Evolutionary conservation across 805 yeast species (phyloP), one percentile per base, ranked within the genome.

Genomic region (Blastobotrys americana): DNA sequence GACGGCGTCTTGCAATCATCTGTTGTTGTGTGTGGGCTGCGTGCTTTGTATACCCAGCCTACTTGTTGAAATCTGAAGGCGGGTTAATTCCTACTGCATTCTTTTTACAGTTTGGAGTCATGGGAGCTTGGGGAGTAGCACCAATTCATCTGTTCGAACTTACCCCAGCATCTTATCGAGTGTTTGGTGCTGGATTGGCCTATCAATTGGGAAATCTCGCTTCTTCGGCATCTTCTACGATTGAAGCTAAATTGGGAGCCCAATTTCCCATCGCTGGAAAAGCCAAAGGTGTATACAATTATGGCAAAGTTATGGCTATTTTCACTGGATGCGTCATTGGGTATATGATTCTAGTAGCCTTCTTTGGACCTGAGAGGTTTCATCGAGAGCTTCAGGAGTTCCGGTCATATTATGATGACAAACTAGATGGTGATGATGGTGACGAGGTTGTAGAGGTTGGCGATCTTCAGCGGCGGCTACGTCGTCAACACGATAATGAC

Each of bases 151-250:
- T 82, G 37, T 67, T 77, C 28, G 88, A 82, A 61, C 67, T 82
- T 38, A 72, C 83, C n/a, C 81, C 79, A 44, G 77, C 82, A n/a
- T 74, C 75, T 28, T 74, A 75, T 57, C 68, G 84, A 55, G 70
- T 84, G 1, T 68, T 80, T 47, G 69, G 78, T 34, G 72, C 74
- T 44, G 84, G 86, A 34, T 59, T 78, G n/a, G 72, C 77, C 4
- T 81, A 81, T 58, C 87, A 81, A 60, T 70, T 81, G 46, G 87
- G 87, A 64, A 81, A 81, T 58, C 71, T 82, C 55, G 84, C 80
- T 0, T 75, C 83, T 4, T 72, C 82, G 18, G 86, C 85, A 1
- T 74, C 83, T 2, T 72, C 82, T n/a, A 81, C 88, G 3, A 81
- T 81, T 48, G 86, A 82, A 60, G 68, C 85, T 2, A 66, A 68